phyloP scores from a whole-genome alignment of 1,139 yeast genomes.

The Hyphopichia pseudoburtonii region DNA sequence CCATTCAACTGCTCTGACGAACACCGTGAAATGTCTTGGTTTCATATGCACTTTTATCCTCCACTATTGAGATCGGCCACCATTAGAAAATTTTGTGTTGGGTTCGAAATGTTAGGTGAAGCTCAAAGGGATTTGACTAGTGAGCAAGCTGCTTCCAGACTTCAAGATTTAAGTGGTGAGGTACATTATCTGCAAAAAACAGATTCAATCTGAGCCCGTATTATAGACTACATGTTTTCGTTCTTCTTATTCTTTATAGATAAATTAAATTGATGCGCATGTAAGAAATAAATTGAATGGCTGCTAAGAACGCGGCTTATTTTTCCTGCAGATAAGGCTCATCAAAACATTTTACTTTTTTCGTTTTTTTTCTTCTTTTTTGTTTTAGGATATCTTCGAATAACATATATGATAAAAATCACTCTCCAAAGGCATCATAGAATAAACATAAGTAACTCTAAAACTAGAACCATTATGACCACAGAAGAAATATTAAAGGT shows the following conservation, averaged over 20 bases:
- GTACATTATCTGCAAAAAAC: slow-evolving; percentile 28
- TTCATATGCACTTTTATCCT: slow-evolving; percentile 79
- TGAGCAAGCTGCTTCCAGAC: slow-evolving; percentile 67
- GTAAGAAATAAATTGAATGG: too few species aligned
- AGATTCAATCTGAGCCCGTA: too few species aligned
- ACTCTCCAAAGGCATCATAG: background rate
- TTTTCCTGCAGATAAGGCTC: background rate
- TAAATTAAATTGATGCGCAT: too few species aligned
- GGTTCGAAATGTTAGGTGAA: slow-evolving; percentile 77
- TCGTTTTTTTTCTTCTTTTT: background rate
- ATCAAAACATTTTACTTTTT: background rate
- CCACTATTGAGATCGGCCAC: slow-evolving; percentile 75
- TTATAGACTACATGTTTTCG: background rate
- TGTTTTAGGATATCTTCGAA: background rate
- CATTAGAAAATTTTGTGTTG: slow-evolving; percentile 73
- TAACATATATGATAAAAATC: background rate
- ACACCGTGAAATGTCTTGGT: slow-evolving; percentile 51
- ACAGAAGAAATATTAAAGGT: slow-evolving; percentile 1
- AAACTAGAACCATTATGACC: slow-evolving; percentile 1
- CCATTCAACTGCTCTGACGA: slow-evolving; percentile 47
- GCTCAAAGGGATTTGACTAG: slow-evolving; percentile 78
- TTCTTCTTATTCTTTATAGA: too few species aligned
- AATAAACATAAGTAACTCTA: background rate
- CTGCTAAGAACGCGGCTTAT: background rate
- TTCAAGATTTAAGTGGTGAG: slow-evolving; percentile 46